Conservation (phyloP, 768 basidiomycete genomes). For the Tricholoma sp. region DNA sequence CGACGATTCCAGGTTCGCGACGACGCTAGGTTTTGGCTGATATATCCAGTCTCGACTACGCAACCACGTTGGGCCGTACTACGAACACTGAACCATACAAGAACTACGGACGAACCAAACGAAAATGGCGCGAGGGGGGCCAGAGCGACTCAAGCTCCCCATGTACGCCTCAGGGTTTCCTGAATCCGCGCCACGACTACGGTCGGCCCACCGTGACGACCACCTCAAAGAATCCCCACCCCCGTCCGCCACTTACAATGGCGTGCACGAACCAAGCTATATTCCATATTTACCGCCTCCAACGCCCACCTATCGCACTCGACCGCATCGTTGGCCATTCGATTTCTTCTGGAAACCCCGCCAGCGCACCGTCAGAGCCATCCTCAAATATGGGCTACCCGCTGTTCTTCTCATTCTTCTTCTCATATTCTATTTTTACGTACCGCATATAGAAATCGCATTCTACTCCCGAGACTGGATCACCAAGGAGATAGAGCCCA, state of each 20-base stretch:
- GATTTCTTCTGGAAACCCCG: constrained; percentile 21
- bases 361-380: constrained; percentile 30
- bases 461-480: constrained; percentile 79
- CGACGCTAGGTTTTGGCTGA: neutral
- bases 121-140: constrained; percentile 33
- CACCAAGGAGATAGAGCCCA: constrained; percentile 57
- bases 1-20: neutral
- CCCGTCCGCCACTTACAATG: constrained; percentile 16
- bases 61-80: neutral
- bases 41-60: neutral
- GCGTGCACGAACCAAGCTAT: constrained; percentile 13
- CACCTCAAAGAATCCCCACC: constrained; percentile 10
- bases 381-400: constrained; percentile 44
- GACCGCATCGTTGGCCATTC: constrained; percentile 16
- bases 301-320: constrained; percentile 22
- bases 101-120: neutral
- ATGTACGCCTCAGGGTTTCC: constrained; percentile 34
- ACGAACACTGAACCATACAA: neutral
- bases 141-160: constrained; percentile 41
- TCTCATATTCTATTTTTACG: constrained; percentile 55
- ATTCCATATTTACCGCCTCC: constrained; percentile 17
- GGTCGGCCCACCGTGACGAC: constrained; percentile 19
- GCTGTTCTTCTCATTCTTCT: constrained; percentile 34
- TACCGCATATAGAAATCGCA: constrained; percentile 82
- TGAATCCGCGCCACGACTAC: constrained; percentile 26